Evolutionary conservation across 2,329 filamentous ascomycete genomes (phyloP).

Genomic region (Aspergillus sclerotialis): DNA sequence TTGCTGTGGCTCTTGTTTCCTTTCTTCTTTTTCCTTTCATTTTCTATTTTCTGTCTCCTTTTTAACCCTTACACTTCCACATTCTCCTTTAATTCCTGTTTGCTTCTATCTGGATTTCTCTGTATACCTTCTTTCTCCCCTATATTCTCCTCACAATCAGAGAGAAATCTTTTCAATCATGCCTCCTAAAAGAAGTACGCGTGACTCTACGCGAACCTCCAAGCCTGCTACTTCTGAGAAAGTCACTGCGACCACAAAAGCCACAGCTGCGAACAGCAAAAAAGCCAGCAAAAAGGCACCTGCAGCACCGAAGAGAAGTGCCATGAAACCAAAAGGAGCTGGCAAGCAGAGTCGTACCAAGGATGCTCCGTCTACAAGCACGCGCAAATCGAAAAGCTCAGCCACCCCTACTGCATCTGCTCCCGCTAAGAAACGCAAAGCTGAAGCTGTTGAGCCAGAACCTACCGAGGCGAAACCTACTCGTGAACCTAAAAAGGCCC

Average conservation of each 20-base stretch:
- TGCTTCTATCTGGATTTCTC: conserved; percentile 2
- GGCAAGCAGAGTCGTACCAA: conserved; percentile 14
- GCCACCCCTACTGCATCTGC: conserved; percentile 9
- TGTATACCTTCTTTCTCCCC: conserved; percentile 5
- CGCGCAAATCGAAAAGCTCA: conserved; percentile 13
- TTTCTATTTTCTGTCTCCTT: conserved; percentile 1
- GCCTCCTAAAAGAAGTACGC: conserved; percentile 23
- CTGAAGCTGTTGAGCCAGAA: conserved; percentile 20
- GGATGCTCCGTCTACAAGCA: conserved; percentile 5
- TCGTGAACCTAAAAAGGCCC: conserved; percentile 24
- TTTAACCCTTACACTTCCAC: conserved; percentile 2
- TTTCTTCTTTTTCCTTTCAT: conserved; percentile 2
- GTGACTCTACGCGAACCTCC: conserved; percentile 1
- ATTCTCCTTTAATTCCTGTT: not conserved
- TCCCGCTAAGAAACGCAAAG: conserved; percentile 29
- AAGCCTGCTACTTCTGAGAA: conserved; percentile 14
- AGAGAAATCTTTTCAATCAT: conserved; percentile 9
- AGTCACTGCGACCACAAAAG: conserved; percentile 5
- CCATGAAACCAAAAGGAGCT: conserved; percentile 13
- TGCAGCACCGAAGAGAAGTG: conserved; percentile 11
- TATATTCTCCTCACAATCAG: not conserved
- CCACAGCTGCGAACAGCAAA: conserved; percentile 8
- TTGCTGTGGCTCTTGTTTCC: not conserved
- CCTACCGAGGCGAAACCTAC: conserved; percentile 20
- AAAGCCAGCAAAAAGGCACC: conserved; percentile 14